Evolutionary conservation across 345 rosid species (phyloP), one percentile per base, ranked within the genome.

Genomic region (Brassica cretica): DNA sequence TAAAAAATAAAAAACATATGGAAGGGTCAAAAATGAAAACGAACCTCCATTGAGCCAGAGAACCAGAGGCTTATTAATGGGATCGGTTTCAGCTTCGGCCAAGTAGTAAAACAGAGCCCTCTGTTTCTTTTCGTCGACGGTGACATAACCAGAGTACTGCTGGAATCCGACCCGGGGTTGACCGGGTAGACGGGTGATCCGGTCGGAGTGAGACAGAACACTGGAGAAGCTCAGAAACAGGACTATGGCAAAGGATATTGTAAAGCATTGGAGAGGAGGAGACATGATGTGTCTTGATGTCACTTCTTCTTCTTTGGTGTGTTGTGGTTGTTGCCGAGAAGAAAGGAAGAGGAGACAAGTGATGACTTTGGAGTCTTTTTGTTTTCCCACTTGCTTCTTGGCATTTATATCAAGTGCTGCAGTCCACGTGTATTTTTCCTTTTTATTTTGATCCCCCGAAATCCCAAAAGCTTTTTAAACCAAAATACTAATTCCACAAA

Each of bases 41-140:
- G 30, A 65, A 94, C 99, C 99, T 89, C 99, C 99, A 71, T 95
- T 95, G 73, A 95, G 91, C 99, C 98, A 95, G 65, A 95, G 98
- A 61, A 95, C 97, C 21, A 95, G 95, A 61, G 98, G 98, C 78
- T 87, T 95, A 69, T 93, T 85, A 81, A 80, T 76, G 5, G 93
- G 94, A 59, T 95, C 86, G 39, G 60, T 66, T 86, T 91, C 94
- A 44, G 99, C 94, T 78, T 95, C 99, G 39, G 88, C 94, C 12
- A 95, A 90, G 91, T 95, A 95, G 87, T 95, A 95, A 83, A 94
- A 94, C 82, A 94, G 85, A 64, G 93, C 96, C 68, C 82, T 91
- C 82, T 89, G 90, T 56, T 86, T 87, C 77, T 74, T 87, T 6
- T 68, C 88, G 68, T 92, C 97, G 39, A 92, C 91, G 44, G 86